Evolutionary conservation across 805 yeast species (phyloP).

Genomic region (Ogataea glucozyma): DNA sequence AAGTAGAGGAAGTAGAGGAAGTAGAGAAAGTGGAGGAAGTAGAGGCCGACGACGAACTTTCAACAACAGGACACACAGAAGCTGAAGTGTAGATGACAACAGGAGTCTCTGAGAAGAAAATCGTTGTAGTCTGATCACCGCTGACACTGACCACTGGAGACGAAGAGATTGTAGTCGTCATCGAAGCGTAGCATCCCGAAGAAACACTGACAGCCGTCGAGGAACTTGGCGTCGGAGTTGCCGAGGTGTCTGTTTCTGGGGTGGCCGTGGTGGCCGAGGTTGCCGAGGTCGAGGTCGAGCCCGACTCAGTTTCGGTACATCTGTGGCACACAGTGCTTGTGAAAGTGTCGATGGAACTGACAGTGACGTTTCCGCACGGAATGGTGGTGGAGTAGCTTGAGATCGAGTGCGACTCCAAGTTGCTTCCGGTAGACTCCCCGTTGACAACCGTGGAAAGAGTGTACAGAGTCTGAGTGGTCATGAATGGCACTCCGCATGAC

Average conservation of each 20-base stretch:
- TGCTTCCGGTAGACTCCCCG: neutral
- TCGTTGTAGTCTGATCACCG: neutral
- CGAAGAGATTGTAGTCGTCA: neutral
- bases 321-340: conserved; percentile 14
- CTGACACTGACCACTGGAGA: neutral
- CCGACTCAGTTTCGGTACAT: conserved; percentile 8
- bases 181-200: conserved; percentile 5
- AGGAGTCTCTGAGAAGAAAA: neutral
- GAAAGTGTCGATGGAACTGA: conserved; percentile 7
- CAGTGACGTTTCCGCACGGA: conserved; percentile 10
- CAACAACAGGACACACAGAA: neutral
- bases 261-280: neutral
- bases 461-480: conserved; percentile 6
- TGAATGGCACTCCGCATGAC: conserved; percentile 10
- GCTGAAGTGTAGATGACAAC: neutral
- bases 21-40: neutral
- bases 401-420: conserved; percentile 1
- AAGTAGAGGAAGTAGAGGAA: conserved; percentile 1
- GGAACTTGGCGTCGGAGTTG: neutral
- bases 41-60: neutral
- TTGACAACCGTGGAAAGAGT: conserved; percentile 1
- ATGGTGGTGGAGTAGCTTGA: conserved; percentile 11
- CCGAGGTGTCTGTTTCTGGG: conserved; percentile 2
- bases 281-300: neutral
- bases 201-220: neutral